These are phyloP conservation scores for Cyclostephanos tholiformis DNA, from an alignment of 108 stramenopile genomes.

Conservation along the genomic window DNA sequence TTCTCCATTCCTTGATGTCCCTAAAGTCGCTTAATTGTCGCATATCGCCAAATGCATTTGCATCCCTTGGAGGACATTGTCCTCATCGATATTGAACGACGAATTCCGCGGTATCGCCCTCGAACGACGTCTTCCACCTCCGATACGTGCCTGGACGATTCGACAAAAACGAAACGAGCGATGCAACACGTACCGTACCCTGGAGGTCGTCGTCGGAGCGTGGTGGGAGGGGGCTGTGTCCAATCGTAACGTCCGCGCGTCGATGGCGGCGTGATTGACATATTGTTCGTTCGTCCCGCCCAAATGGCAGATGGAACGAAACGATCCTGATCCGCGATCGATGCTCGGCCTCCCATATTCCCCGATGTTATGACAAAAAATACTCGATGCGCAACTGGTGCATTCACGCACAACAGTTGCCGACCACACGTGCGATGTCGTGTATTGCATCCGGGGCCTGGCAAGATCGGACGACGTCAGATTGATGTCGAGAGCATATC, in stretches of 20 bases:
- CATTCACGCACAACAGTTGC: constrained; percentile 57
- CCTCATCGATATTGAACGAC: constrained; percentile 15
- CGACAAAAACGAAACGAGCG: constrained; percentile 44
- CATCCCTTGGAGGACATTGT: too few species aligned
- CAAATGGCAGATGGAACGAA: too few species aligned
- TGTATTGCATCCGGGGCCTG: constrained; percentile 87
- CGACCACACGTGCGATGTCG: constrained; percentile 59
- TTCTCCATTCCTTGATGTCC: too few species aligned
- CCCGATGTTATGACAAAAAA: constrained; percentile 49
- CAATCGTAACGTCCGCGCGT: constrained; percentile 61
- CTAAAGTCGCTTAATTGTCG: too few species aligned
- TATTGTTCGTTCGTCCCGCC: too few species aligned
- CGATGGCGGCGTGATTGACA: too few species aligned
- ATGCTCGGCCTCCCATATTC: too few species aligned
- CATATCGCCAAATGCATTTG: too few species aligned
- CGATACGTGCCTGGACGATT: constrained; percentile 59
- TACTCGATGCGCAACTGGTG: constrained; percentile 48
- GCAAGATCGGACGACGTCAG: constrained; percentile 72
- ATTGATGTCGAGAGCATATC: constrained; percentile 66
- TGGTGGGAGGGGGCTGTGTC: too few species aligned
- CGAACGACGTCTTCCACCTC: constrained; percentile 67
- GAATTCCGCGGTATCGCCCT: constrained; percentile 23
- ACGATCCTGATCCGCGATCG: too few species aligned
- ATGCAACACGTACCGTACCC: constrained; percentile 22
- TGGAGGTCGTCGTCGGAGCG: constrained; percentile 67